These are phyloP conservation scores for Rhodotorula babjevae DNA, from an alignment of 768 basidiomycete species.

Conservation along the genomic window DNA sequence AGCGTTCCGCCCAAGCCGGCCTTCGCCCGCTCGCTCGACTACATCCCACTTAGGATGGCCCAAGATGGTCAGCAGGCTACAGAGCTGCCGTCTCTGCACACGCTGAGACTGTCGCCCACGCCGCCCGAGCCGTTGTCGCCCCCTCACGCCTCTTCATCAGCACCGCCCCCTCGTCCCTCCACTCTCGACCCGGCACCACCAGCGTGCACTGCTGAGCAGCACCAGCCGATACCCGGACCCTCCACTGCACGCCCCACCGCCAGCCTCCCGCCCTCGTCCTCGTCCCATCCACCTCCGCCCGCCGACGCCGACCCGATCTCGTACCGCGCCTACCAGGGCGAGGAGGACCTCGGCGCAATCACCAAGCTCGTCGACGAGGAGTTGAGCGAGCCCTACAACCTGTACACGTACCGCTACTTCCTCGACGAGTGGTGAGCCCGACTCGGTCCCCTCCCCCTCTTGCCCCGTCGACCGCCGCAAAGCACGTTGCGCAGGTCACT, in stretches of 20 bases:
- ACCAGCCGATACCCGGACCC: too few relatives aligned
- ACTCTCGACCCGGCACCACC: not conserved
- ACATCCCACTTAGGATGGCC: not conserved
- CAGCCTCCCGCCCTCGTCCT: too few relatives aligned
- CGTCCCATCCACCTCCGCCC: too few relatives aligned
- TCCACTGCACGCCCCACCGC: too few relatives aligned
- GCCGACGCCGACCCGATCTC: constrained; percentile 46
- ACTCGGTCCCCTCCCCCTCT: not conserved
- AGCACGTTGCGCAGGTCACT: too few relatives aligned
- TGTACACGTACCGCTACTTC: constrained; percentile 96
- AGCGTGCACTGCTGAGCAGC: not conserved
- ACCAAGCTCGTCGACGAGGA: constrained; percentile 85
- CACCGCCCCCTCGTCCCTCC: not conserved
- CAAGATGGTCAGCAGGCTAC: accelerated
- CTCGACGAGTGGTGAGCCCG: constrained; percentile 80
- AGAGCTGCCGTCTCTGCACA: not conserved
- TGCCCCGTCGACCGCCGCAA: too few relatives aligned
- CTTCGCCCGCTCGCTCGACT: not conserved
- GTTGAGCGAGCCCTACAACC: constrained; percentile 90
- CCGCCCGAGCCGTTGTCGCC: not conserved
- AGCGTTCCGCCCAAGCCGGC: too few relatives aligned
- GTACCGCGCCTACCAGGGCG: constrained; percentile 71
- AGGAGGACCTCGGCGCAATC: constrained; percentile 64
- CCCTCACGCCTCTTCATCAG: not conserved
- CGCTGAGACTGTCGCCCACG: not conserved